Base-by-base conservation (phyloP, 129 eudicot species). In the Lonicera japonica region DNA sequence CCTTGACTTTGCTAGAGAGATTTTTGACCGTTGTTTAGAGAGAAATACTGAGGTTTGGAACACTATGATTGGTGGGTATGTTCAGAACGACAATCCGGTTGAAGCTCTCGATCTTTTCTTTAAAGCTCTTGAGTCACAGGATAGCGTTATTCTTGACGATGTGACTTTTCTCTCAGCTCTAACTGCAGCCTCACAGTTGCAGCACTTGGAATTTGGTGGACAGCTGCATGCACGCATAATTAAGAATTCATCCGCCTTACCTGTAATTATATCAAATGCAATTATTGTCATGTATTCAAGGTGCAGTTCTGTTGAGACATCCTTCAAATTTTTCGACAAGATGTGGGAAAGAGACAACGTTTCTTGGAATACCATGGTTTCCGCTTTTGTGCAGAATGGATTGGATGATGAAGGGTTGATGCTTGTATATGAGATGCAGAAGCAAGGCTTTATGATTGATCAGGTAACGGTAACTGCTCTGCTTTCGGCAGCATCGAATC, bases 11-110 rank as follows among this genome's bases (percentile, higher is more conserved):
- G 90, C 96, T 13, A 82, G 75, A 50, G 87, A 69, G 70, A 45
- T 87, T 17, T 92, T 92, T 70, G 95, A 87, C 60, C 64, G 65
- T 65, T 54, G 89, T 72, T 64, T 80, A 50, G 84, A 69, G 63
- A 85, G 69, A 61, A 92, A 82, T 82, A 81, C 85, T 6, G 95
- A 87, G 83, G 71, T 92, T 58, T 87, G 96, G 98, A 92, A 87
- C 78, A 77, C 95, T 38, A 87, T 92, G 96, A 87, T 92, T 43
- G 81, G 86, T 25, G 96, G 95, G 24, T 92, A 87, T 68, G 73
- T 87, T 60, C 86, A 80, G 60, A 84, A 87, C 52, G 73, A 74
- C 34, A 21, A 74, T 61, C 82, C 80, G 0, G 18, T 72, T 57
- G 80, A 80, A 60, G 98, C 98, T 3, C 70, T 92, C 55, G 75